Evolutionary conservation across 148 eudicot species (phyloP).

Genomic region (Rhododendron ovatum): DNA sequence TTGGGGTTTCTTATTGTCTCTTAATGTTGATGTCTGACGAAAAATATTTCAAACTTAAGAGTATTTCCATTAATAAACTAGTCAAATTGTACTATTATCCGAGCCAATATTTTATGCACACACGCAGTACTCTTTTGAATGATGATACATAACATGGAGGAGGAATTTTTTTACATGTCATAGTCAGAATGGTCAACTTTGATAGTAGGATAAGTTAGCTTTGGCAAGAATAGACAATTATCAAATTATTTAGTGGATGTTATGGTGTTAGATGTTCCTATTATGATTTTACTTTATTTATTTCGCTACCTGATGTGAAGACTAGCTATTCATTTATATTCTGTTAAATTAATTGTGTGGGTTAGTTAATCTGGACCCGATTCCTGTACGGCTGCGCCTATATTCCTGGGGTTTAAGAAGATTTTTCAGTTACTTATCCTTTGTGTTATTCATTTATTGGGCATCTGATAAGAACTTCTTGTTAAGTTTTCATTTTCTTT

Average conservation of each 20-base stretch:
- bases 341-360: not conserved
- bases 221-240: not conserved
- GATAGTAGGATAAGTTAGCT: not conserved
- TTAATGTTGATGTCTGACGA: not conserved
- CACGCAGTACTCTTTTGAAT: not conserved
- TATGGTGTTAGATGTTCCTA: not conserved
- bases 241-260: not conserved
- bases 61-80: not conserved
- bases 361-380: not conserved
- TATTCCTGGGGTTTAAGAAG: not conserved
- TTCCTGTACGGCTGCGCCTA: not conserved
- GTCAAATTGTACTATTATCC: not conserved
- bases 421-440: not conserved
- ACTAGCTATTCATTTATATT: not conserved
- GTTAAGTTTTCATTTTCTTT: not conserved
- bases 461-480: not conserved
- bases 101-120: not conserved
- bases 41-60: not conserved
- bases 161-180: not conserved
- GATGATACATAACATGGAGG: not conserved
- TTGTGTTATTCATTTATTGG: not conserved
- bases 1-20: not conserved
- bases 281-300: not conserved
- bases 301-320: not conserved
- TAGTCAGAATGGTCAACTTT: not conserved